phyloP scores from a whole-genome alignment of 306 rosid species.

The Cotoneaster glaucophyllus region DNA sequence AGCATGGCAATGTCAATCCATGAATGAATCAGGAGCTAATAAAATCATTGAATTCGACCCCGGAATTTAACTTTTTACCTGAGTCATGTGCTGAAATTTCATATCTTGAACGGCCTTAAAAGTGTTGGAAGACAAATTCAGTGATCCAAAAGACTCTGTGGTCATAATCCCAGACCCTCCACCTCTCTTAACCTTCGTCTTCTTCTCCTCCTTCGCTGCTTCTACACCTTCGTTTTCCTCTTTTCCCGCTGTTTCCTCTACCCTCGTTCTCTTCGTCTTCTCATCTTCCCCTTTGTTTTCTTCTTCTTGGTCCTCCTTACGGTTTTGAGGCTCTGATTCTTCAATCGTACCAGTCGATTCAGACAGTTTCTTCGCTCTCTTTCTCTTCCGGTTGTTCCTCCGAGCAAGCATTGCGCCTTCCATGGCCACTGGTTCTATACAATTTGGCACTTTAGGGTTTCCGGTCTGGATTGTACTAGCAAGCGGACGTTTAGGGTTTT shows the following conservation, averaged over 20 bases:
- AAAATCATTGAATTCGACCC: background rate
- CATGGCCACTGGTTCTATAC: constrained; percentile 28
- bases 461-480: background rate
- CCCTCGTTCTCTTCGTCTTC: constrained; percentile 18
- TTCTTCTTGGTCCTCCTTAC: background rate
- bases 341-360: constrained; percentile 1
- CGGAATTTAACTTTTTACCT: constrained; percentile 25
- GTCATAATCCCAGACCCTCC: constrained; percentile 65
- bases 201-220: background rate
- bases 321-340: background rate
- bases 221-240: background rate
- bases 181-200: constrained; percentile 14
- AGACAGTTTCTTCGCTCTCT: constrained; percentile 28
- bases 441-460: background rate
- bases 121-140: constrained; percentile 55
- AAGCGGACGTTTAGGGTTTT: too few species aligned
- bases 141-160: constrained; percentile 38
- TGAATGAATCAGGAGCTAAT: background rate
- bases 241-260: constrained; percentile 1
- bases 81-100: constrained; percentile 61
- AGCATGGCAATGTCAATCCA: background rate
- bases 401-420: constrained; percentile 8
- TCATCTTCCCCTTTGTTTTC: background rate
- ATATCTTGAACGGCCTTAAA: constrained; percentile 47
- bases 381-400: constrained; percentile 54